Evolutionary conservation across 495 filamentous ascomycete genomes (phyloP).

Genomic region (Schizothecium vesticola): DNA sequence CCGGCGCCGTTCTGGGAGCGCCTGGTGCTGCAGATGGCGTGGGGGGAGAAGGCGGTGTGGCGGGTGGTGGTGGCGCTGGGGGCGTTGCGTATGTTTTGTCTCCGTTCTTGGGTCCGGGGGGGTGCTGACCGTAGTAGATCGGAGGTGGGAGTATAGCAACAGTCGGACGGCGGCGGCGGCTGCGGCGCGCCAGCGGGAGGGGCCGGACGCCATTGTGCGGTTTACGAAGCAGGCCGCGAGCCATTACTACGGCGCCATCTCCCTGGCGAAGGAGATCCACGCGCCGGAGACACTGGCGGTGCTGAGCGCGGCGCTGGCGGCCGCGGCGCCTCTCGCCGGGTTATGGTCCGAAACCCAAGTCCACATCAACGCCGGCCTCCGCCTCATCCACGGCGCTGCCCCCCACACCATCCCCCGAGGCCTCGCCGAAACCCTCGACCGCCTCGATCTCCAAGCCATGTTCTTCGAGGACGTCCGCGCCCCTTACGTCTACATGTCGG

Average conservation of each 20-base stretch:
- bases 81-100: slow-evolving; percentile 17
- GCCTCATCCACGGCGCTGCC: background rate
- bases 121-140: slow-evolving; percentile 7
- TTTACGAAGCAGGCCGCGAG: slow-evolving; percentile 14
- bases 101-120: background rate
- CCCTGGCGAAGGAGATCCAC: slow-evolving; percentile 9
- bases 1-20: slow-evolving; percentile 45
- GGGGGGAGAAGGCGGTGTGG: slow-evolving; percentile 49
- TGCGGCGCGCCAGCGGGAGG: background rate
- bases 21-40: slow-evolving; percentile 46
- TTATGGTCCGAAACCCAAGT: slow-evolving; percentile 13
- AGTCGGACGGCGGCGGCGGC: background rate
- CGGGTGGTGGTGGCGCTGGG: slow-evolving; percentile 46
- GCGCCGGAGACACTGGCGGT: slow-evolving; percentile 13
- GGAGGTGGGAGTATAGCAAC: slow-evolving; percentile 20
- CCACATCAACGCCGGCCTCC: slow-evolving; percentile 14
- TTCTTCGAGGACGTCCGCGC: slow-evolving; percentile 7
- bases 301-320: slow-evolving; percentile 17
- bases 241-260: slow-evolving; percentile 12
- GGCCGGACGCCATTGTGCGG: background rate
- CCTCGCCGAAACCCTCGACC: slow-evolving; percentile 11
- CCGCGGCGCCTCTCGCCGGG: slow-evolving; percentile 16
- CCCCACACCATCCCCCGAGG: background rate
- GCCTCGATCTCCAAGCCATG: slow-evolving; percentile 17
- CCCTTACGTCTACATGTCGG: slow-evolving; percentile 5